These are phyloP conservation scores for Neocatenulostroma microsporum DNA, from an alignment of 2,329 filamentous ascomycete genomes.

Conservation along the genomic window DNA sequence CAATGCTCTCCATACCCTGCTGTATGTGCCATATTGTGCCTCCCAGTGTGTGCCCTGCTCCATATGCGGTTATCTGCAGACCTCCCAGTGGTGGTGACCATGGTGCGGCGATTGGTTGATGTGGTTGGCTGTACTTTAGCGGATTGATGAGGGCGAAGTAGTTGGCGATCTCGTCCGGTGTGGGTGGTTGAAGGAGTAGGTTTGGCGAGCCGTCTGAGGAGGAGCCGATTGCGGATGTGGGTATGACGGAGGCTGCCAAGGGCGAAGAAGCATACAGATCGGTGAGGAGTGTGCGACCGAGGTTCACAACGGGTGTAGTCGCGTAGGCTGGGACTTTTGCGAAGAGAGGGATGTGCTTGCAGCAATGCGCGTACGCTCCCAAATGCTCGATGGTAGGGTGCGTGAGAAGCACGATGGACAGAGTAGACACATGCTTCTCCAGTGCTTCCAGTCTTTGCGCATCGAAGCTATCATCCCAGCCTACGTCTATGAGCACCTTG, in stretches of 20 bases:
- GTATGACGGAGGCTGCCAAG: slow-evolving; percentile 76
- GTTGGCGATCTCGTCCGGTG: slow-evolving; percentile 76
- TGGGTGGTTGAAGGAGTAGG: slow-evolving; percentile 62
- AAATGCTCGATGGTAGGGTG: slow-evolving; percentile 89
- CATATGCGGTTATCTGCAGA: slow-evolving; percentile 91
- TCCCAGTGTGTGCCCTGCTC: slow-evolving; percentile 88
- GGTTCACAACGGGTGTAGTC: slow-evolving; percentile 83
- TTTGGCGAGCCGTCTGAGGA: slow-evolving; percentile 52
- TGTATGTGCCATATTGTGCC: slow-evolving; percentile 99
- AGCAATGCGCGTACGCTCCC: slow-evolving; percentile 90
- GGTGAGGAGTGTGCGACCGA: slow-evolving; percentile 82
- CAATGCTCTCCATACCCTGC: slow-evolving; percentile 90
- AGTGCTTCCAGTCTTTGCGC: slow-evolving; percentile 73
- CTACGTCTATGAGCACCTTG: slow-evolving; percentile 88
- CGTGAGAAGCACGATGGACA: slow-evolving; percentile 89
- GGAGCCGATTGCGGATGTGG: slow-evolving; percentile 54
- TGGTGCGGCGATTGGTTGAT: slow-evolving; percentile 77
- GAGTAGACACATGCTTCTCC: slow-evolving; percentile 84
- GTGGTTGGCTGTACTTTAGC: slow-evolving; percentile 93
- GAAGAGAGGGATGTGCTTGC: slow-evolving; percentile 91
- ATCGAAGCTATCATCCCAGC: slow-evolving; percentile 92
- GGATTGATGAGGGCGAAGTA: slow-evolving; percentile 89
- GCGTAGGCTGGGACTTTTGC: slow-evolving; percentile 90
- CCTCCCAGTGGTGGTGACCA: slow-evolving; percentile 85
- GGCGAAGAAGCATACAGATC: slow-evolving; percentile 89